Evolutionary conservation across 1,139 yeast genomes (phyloP), one percentile per base, ranked within the genome.

Genomic region (Kodamaea arcana): DNA sequence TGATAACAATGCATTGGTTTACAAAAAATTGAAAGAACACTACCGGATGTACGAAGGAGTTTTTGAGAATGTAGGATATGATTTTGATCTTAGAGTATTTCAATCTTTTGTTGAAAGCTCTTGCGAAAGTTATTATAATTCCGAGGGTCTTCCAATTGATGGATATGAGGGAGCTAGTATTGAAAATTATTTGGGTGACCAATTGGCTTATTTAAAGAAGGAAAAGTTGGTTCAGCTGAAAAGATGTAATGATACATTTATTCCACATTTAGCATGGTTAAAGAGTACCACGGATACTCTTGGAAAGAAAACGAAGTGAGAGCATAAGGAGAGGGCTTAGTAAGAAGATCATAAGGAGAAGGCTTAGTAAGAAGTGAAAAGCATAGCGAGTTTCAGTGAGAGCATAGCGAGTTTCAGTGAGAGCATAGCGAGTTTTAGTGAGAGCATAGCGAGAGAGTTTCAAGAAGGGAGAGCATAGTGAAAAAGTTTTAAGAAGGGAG

Each of bases 51-150:
- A 72, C 49, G 52, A 49, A 15, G 63, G 55, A 30, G 58, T 70
- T 24, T 60, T 69, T 37, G 53, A 53, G 3, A 65, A 69, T 33
- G 58, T 72, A 8, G 72, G 72, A 3, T 75, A 73, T 46, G 82
- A 75, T 47, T 75, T 74, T 45, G 82, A 75, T 51, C 58, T 72
- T 43, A 54, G 74, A 31, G 59, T 64, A 26, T 45, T 56, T 35
- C 61, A 62, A 34, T 47, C 58, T 26, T 65, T 62, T 43, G 63
- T 68, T 8, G 65, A 67, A 43, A 71, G 62, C 0, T 44, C 65
- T 23, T 69, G 74, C 50, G 48, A 58, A 3, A 55, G 58, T 36
- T 69, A 65, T 42, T 65, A 65, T 42, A 54, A 57, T 30, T 42
- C 42, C 10, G 38, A 43, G 2, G 72, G 71, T 0, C 31, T 34